Conservation (phyloP, 2,329 filamentous ascomycete species). For the Aspergillus neotritici region DNA sequence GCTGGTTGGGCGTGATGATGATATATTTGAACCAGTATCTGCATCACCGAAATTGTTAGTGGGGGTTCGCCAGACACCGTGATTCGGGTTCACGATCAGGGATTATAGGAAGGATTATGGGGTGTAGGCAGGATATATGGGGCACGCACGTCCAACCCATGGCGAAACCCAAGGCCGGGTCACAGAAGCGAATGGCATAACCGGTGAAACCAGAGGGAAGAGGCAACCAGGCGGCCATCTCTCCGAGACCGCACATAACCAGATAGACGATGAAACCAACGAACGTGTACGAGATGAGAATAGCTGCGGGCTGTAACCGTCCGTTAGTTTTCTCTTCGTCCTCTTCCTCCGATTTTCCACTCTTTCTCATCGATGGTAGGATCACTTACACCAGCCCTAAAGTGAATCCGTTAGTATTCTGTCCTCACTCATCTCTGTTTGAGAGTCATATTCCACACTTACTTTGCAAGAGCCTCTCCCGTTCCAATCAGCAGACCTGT, state of each 20-base stretch:
- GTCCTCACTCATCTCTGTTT: no score
- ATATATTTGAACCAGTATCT: slow-evolving; percentile 68
- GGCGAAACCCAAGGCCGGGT: slow-evolving; percentile 74
- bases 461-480: slow-evolving; percentile 35
- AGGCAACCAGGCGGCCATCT: slow-evolving; percentile 80
- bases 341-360: no score
- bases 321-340: slow-evolving; percentile 4
- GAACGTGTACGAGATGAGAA: slow-evolving; percentile 41
- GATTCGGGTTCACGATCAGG: no score
- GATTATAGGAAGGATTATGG: no score
- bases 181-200: slow-evolving; percentile 72
- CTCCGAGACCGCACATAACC: slow-evolving; percentile 75
- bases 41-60: slow-evolving; percentile 8
- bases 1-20: slow-evolving; percentile 77
- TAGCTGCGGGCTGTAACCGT: slow-evolving; percentile 30
- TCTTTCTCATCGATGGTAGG: not conserved
- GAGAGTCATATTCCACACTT: slow-evolving; percentile 9
- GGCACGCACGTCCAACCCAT: slow-evolving; percentile 61
- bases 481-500: slow-evolving; percentile 40
- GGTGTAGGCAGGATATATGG: slow-evolving; percentile 4
- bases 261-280: slow-evolving; percentile 61
- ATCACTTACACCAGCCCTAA: slow-evolving; percentile 34
- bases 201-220: slow-evolving; percentile 73
- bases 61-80: no score
- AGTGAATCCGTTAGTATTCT: slow-evolving; percentile 11